A percentile compares a stretch with the other conserved stretches of the same genome.
Evolutionary conservation across 768 basidiomycete species (phyloP).

Genomic region (Macrocybe gigantea): DNA sequence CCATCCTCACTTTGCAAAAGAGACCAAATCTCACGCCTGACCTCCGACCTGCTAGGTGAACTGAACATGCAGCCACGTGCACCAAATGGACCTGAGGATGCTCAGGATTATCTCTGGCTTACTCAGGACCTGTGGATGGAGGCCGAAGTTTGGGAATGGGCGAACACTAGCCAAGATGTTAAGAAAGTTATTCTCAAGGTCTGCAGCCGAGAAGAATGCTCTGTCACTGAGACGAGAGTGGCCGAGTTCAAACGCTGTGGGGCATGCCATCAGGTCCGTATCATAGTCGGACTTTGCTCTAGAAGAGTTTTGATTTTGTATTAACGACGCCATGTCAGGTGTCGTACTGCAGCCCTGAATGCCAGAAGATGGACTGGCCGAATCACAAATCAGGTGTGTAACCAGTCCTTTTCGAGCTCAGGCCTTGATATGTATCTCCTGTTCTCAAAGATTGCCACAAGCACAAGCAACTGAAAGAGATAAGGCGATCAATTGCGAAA

Average conservation of each 20-base stretch:
- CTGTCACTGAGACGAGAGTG: slow-evolving; percentile 21
- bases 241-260: slow-evolving; percentile 36
- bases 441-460: no score
- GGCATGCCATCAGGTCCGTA: slow-evolving; percentile 22
- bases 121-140: slow-evolving; percentile 40
- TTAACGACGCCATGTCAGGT: neutral
- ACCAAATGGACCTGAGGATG: slow-evolving; percentile 33
- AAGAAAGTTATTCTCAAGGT: slow-evolving; percentile 24
- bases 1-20: neutral
- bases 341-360: neutral
- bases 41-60: slow-evolving; percentile 13
- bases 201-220: slow-evolving; percentile 27
- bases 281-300: no score
- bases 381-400: neutral
- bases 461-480: no score
- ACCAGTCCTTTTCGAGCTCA: no score
- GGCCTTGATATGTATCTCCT: no score
- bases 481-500: no score
- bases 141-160: slow-evolving; percentile 38
- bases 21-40: neutral
- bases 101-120: slow-evolving; percentile 41
- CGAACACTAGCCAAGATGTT: slow-evolving; percentile 25
- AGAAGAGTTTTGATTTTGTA: neutral
- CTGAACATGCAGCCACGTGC: slow-evolving; percentile 21
- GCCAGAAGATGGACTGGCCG: neutral